These are phyloP conservation scores for Davidsoniella virescens DNA, from an alignment of 2,329 filamentous ascomycete species.

Conservation along the genomic window DNA sequence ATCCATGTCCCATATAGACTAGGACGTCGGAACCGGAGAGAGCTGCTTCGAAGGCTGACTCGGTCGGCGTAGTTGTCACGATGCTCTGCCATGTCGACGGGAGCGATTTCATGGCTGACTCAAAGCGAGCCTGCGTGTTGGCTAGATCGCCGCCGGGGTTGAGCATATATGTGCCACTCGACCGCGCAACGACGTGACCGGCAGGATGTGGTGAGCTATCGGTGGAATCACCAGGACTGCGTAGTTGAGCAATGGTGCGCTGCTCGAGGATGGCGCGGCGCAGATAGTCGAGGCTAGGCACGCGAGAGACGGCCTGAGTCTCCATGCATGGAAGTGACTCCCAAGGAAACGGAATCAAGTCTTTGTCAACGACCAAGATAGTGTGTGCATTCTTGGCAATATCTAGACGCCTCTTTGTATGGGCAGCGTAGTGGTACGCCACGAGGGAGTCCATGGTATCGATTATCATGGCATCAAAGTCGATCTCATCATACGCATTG, in stretches of 20 bases:
- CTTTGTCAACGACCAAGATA: slow-evolving; percentile 80
- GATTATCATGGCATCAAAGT: slow-evolving; percentile 82
- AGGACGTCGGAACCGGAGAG: slow-evolving; percentile 55
- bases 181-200: slow-evolving; percentile 39
- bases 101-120: slow-evolving; percentile 34
- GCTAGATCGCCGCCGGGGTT: slow-evolving; percentile 77
- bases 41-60: slow-evolving; percentile 56
- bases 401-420: slow-evolving; percentile 17
- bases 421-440: slow-evolving; percentile 48
- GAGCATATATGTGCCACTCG: slow-evolving; percentile 59
- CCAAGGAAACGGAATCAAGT: slow-evolving; percentile 85
- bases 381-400: slow-evolving; percentile 45
- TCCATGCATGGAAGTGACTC: slow-evolving; percentile 82
- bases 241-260: slow-evolving; percentile 15
- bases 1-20: slow-evolving; percentile 93
- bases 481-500: slow-evolving; percentile 95
- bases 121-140: slow-evolving; percentile 62
- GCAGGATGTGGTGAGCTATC: neutral
- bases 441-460: slow-evolving; percentile 74
- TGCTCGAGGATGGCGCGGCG: slow-evolving; percentile 54
- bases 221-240: slow-evolving; percentile 17
- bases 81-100: slow-evolving; percentile 57
- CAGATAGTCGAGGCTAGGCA: slow-evolving; percentile 73
- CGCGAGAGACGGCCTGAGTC: slow-evolving; percentile 61
- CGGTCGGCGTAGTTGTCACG: slow-evolving; percentile 51